phyloP scores from a whole-genome alignment of 2,329 filamentous ascomycete species.

The Neopestalotiopsis rosae region DNA sequence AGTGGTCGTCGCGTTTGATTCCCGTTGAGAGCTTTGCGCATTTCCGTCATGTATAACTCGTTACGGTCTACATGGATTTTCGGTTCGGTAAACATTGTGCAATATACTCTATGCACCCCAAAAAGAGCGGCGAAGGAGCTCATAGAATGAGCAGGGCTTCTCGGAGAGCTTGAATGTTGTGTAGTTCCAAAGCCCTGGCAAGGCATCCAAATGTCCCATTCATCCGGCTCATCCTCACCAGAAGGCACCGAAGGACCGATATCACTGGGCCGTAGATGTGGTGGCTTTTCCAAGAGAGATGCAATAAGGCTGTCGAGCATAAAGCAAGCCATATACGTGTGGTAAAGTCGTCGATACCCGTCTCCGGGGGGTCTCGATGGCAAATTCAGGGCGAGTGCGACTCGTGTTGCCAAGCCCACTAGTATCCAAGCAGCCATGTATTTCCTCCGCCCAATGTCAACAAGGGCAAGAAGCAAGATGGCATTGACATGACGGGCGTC shows the following conservation, averaged over 20 bases:
- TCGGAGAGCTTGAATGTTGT: slow-evolving; percentile 12
- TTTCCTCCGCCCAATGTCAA: slow-evolving; percentile 66
- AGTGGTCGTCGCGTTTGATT: slow-evolving; percentile 19
- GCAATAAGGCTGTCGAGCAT: slow-evolving; percentile 66
- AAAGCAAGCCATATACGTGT: slow-evolving; percentile 62
- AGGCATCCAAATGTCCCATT: slow-evolving; percentile 76
- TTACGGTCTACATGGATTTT: neutral
- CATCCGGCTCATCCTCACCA: slow-evolving; percentile 71
- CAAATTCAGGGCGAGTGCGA: slow-evolving; percentile 49
- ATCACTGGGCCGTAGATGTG: slow-evolving; percentile 55
- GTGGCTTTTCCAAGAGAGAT: slow-evolving; percentile 52
- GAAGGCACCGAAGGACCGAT: slow-evolving; percentile 48
- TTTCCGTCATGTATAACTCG: slow-evolving; percentile 22
- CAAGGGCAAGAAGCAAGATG: slow-evolving; percentile 63
- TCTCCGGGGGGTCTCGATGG: slow-evolving; percentile 35
- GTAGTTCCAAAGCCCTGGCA: slow-evolving; percentile 43
- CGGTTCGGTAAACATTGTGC: slow-evolving; percentile 17
- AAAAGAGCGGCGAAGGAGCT: slow-evolving; percentile 28
- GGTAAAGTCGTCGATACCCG: slow-evolving; percentile 37
- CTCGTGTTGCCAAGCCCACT: slow-evolving; percentile 67
- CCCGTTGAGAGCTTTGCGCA: slow-evolving; percentile 23
- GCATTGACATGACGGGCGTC: slow-evolving; percentile 60
- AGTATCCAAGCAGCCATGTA: slow-evolving; percentile 66
- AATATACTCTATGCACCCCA: slow-evolving; percentile 25
- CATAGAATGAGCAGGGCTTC: slow-evolving; percentile 30